Evolutionary conservation across 768 basidiomycete genomes (phyloP).

Genomic region (Postia placenta): DNA sequence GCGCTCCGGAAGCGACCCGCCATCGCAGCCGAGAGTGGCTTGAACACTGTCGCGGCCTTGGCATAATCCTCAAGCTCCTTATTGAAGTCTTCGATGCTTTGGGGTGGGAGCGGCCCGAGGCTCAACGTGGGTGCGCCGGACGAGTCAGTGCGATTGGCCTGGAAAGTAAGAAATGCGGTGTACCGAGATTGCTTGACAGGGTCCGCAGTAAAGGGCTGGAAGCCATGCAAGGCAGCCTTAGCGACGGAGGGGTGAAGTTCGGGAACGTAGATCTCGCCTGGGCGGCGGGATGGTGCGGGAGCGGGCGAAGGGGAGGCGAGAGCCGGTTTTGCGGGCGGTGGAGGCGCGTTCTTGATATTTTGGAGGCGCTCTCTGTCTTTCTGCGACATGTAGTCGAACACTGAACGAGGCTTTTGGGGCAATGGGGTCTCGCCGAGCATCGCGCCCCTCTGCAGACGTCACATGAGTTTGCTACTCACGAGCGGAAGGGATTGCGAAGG

Average conservation of each 20-base stretch:
- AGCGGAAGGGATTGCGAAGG: not conserved
- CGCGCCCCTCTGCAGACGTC: conserved; percentile 65
- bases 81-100: conserved; percentile 63
- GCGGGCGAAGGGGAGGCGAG: conserved; percentile 18
- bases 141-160: conserved; percentile 41
- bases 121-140: conserved; percentile 47
- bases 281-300: conserved; percentile 22
- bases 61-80: conserved; percentile 84
- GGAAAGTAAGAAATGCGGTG: conserved; percentile 70
- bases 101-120: conserved; percentile 49
- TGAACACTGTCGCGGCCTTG: conserved; percentile 84
- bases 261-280: conserved; percentile 31
- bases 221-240: conserved; percentile 81
- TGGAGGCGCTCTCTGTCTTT: conserved; percentile 86
- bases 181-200: conserved; percentile 83
- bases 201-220: conserved; percentile 80
- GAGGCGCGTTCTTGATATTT: conserved; percentile 33
- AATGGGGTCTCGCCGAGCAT: conserved; percentile 79
- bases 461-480: not conserved
- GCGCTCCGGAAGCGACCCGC: conserved; percentile 90
- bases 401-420: conserved; percentile 64
- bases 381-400: conserved; percentile 92
- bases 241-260: conserved; percentile 70
- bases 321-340: conserved; percentile 23
- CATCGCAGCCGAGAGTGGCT: conserved; percentile 89